Evolutionary conservation across 768 basidiomycete species (phyloP), one percentile per base, ranked within the genome.

Genomic region (Boletus subcaerulescens): DNA sequence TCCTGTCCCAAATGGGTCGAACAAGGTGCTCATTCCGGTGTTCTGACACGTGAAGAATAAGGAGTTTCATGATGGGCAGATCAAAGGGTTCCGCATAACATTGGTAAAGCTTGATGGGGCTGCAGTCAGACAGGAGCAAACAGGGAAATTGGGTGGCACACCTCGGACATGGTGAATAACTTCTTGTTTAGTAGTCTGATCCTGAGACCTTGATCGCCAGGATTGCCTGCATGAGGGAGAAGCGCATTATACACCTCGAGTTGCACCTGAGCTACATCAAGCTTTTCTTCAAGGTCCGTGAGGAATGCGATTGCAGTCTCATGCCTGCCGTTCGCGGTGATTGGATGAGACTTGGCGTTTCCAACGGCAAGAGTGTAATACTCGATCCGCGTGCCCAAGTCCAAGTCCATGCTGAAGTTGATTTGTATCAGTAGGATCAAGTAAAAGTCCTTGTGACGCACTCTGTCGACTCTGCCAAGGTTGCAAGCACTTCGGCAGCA

Each of bases 211-310:
- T 84, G 80, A 59, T 82, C 84, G 3, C 77, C 80, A 13, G 81
- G 80, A 55, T 87, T 82, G 56, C 79, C 74, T 29, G 82, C 72
- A 57, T 84, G 86, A 17, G 86, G 83, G 8, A 76, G 67, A 15
- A 93, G 77, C 12, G 77, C 74, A 59, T 89, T 81, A 64, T 85
- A 90, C 45, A 97, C 81, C 70, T 98, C 96, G n/a, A 95, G 75
- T 66, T 99, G 97, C 10, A 98, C 93, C 72, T 96, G 90, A 7
- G 94, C 91, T 24, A 99, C 97, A 42, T 99, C 97, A 13, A 98
- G 81, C 67, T 94, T 93, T 71, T 99, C 97, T 75, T 98, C 95
- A 18, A 97, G 77, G 61, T 91, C 89, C 0, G 89, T 92, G n/a
- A 96, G 80, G 77, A 98, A 97, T 47, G 91, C 87, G 47, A 98